Evolutionary conservation across 2,329 filamentous ascomycete species (phyloP).

Genomic region (Exutisphaerella laricina): DNA sequence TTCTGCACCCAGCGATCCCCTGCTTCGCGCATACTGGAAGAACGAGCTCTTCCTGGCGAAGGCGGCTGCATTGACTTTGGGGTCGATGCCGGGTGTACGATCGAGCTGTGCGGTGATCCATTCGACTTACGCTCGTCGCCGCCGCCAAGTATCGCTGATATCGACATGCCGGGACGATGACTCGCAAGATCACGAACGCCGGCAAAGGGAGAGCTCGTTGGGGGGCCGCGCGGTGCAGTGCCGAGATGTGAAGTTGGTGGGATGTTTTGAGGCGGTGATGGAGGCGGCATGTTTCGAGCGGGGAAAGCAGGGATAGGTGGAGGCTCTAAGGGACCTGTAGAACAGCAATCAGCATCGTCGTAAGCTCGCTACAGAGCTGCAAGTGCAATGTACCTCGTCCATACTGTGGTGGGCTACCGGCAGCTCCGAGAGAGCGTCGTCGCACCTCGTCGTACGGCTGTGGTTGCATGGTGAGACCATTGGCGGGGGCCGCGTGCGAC

Average conservation of each 20-base stretch:
- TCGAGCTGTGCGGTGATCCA: constrained; percentile 31
- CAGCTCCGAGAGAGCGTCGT: constrained; percentile 40
- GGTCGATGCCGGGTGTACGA: constrained; percentile 28
- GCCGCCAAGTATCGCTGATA: constrained; percentile 63
- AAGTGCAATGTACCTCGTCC: constrained; percentile 17
- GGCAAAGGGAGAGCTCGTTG: constrained; percentile 42
- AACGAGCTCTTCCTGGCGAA: constrained; percentile 38
- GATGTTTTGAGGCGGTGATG: constrained; percentile 44
- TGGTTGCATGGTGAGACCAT: constrained; percentile 33
- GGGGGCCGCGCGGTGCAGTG: constrained; percentile 39
- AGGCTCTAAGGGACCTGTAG: constrained; percentile 27
- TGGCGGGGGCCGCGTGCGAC: constrained; percentile 23
- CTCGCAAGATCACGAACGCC: constrained; percentile 52
- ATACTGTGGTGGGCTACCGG: constrained; percentile 32
- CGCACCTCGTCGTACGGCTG: constrained; percentile 41
- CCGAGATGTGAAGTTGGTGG: constrained; percentile 34
- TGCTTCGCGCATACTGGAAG: constrained; percentile 34
- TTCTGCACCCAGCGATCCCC: constrained; percentile 23
- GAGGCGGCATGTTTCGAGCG: constrained; percentile 45
- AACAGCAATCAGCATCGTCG: constrained; percentile 4
- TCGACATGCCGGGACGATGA: constrained; percentile 63
- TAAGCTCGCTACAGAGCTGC: constrained; percentile 1
- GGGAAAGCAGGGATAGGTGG: constrained; percentile 39
- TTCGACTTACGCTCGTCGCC: constrained; percentile 26
- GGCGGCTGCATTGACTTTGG: constrained; percentile 44